Evolutionary conservation across 352 stramenopile species (phyloP), one percentile per base, ranked within the genome.

Genomic region (Globisporangium barbulae): DNA sequence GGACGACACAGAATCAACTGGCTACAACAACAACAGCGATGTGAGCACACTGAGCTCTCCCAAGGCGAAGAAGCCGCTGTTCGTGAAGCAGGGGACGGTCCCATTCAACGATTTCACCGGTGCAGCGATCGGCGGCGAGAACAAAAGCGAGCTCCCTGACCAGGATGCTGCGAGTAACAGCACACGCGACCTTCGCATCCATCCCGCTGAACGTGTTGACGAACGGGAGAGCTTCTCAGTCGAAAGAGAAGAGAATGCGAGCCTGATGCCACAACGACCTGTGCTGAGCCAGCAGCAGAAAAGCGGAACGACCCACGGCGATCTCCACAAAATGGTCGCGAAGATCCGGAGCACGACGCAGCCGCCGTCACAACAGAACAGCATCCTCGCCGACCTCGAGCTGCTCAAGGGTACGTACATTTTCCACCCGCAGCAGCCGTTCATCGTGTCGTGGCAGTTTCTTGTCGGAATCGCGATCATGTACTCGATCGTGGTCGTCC

Each of bases 401-500:
- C 70, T 90, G 68, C 67, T 93, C 45, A 85, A 84, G 35, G 84
- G 82, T 41, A 89, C 73, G n/a, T 87, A 88, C 45, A 61, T 93
- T 21, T 84, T 93, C 22, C 86, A 93, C 44, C 86, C 86, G 0
- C 82, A 93, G 37, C 76, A 92, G 45, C 65, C 73, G 0, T 75
- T 82, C 13, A 76, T 93, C 25, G 67, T 93, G 10, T 77, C 75
- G 22, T 93, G 86, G 85, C 86, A 94, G 64, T 81, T 93, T 39
- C 72, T 91, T 41, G 69, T 91, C 9, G 84, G 81, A 3, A 65
- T 90, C 25, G 81, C 63, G 7, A 97, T 97, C 60, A 56, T 96
- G 5, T 94, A 96, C 66, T 96, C 88, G 50, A 94, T 96, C 56
- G 81, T 97, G 53, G 73, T 95, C 19, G 88, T 97, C 12, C 91